These are phyloP conservation scores for Leishmania arabica DNA, from an alignment of 208 protist species.

Conservation along the genomic window DNA sequence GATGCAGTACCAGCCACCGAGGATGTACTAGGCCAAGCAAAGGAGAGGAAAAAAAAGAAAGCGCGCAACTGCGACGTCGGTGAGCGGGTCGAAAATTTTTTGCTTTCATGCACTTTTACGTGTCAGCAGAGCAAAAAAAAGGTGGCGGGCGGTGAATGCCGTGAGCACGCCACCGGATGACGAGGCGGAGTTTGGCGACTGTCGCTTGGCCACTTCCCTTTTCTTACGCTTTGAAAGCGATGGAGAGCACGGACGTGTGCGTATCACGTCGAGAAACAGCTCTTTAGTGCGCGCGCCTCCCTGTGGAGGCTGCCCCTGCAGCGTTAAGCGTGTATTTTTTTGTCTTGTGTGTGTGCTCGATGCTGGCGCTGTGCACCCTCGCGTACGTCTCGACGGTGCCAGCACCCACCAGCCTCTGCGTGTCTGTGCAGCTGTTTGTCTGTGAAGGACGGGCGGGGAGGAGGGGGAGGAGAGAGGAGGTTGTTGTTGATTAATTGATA, in stretches of 20 bases:
- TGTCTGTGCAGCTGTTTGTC: background rate
- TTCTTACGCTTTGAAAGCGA: background rate
- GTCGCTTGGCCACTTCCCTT: background rate
- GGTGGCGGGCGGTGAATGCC: background rate
- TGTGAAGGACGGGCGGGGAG: background rate
- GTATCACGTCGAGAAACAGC: background rate
- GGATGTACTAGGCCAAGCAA: slow-evolving; percentile 16
- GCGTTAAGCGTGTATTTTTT: background rate
- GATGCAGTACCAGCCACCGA: slow-evolving; percentile 28
- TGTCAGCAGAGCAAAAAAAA: background rate
- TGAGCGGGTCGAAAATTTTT: background rate
- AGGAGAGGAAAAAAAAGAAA: background rate
- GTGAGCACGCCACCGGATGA: background rate
- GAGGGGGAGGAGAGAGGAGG: background rate
- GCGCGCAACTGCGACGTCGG: background rate
- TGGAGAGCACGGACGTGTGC: background rate
- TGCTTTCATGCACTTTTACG: background rate
- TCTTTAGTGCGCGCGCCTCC: background rate
- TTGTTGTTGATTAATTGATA: slow-evolving; percentile 1
- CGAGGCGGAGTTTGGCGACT: background rate
- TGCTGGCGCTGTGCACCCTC: too few species aligned
- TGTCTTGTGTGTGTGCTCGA: background rate
- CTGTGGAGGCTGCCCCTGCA: background rate
- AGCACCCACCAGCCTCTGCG: background rate
- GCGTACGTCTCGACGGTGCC: background rate